phyloP scores from a whole-genome alignment of 441 rosid genomes.

The Syzygium syzygioides region DNA sequence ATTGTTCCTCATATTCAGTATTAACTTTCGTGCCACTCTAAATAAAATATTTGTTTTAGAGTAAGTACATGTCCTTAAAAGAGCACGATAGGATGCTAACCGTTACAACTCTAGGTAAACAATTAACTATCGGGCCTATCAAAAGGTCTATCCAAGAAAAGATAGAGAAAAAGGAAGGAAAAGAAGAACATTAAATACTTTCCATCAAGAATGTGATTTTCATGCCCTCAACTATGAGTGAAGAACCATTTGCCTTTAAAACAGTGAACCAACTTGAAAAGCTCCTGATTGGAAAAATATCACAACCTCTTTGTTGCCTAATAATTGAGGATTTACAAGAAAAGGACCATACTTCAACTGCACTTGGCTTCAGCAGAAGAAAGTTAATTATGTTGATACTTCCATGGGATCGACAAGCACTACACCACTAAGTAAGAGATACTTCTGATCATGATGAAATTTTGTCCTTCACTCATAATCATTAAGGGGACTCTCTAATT shows the following conservation, averaged over 20 bases:
- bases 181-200: not conserved
- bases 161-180: not conserved
- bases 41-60: not conserved
- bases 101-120: not conserved
- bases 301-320: not conserved
- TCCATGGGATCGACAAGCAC: not conserved
- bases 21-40: conserved; percentile 23
- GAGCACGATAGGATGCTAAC: not conserved
- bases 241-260: not conserved
- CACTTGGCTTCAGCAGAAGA: not conserved
- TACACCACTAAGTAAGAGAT: not conserved
- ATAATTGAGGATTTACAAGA: not conserved
- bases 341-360: not conserved
- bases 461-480: not conserved
- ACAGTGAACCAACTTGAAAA: not conserved
- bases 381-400: not conserved
- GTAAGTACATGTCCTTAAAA: not conserved
- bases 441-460: not conserved
- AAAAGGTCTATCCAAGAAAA: not conserved
- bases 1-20: conserved; percentile 13
- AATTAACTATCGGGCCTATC: not conserved
- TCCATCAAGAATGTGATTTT: not conserved
- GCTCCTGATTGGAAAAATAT: not conserved
- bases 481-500: not conserved
- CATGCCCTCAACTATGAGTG: not conserved